Evolutionary conservation across 306 rosid species (phyloP), one percentile per base, ranked within the genome.

Genomic region (Begonia peltatifolia): DNA sequence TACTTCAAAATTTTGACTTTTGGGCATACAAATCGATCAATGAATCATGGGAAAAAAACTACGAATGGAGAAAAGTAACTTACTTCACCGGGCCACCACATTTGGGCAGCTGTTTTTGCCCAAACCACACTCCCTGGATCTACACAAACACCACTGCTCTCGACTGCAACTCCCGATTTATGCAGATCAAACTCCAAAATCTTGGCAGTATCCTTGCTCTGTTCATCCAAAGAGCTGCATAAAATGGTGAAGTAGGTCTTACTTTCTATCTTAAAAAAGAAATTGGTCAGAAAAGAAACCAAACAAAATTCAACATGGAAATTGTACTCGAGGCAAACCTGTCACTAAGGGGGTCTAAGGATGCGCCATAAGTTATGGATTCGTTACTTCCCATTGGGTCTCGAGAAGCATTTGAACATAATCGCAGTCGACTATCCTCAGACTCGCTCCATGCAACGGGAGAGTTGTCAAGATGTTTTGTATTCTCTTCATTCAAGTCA

Each of bases 51-150:
- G 35, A 6, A 25, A 25, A 25, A 25, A 25, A 25, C 6, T 3
- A 25, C 1, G 35, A 25, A 25, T 25, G 35, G 6, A 25, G 23
- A 47, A 51, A 47, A 42, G 54, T 17, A 51, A 44, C 54, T 60
- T 71, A 80, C 87, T 77, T 80, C 83, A 36, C 78, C 80, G 48
- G 87, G 80, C 87, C 87, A 80, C 83, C 80, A 74, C 20, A 68
- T 44, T 44, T 44, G 48, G 48, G 7, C n/a, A 44, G n/a, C 48
- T 7, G 13, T 44, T 44, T 44, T 44, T 10, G 48, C 48, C 48
- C 48, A 44, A 10, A 44, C 78, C 53, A 68, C 70, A 55, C 59
- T 76, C 71, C 82, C 83, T 14, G 80, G 83, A 54, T 64, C 65
- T 50, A 54, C 59, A 49, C 60, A 18, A 63, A 58, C 64, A 58